A percentile compares a stretch with the other conserved stretches of the same genome.
phyloP scores from a whole-genome alignment of 139 green algal species.

The Picochlorum sp. region DNA sequence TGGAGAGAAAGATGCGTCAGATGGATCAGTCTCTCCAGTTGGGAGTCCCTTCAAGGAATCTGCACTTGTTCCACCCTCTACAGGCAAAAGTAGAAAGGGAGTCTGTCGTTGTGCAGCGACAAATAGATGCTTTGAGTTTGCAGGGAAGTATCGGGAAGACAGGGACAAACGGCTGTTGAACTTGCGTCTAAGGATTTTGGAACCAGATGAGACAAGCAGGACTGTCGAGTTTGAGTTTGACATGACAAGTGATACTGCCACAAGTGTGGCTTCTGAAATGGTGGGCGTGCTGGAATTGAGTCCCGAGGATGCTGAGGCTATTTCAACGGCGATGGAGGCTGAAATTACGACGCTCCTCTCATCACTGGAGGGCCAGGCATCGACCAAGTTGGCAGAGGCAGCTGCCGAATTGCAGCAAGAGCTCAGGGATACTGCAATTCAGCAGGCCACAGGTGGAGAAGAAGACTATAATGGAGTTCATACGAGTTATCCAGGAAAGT shows the following conservation, averaged over 20 bases:
- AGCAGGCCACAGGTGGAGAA: constrained; percentile 11
- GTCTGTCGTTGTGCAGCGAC: constrained; percentile 16
- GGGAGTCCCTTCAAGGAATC: constrained; percentile 12
- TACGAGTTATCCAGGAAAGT: constrained; percentile 2
- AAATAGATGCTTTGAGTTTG: constrained; percentile 45
- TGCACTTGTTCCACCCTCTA: constrained; percentile 4
- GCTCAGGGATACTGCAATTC: constrained; percentile 16
- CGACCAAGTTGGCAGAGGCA: constrained; percentile 1
- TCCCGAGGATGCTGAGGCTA: constrained; percentile 49
- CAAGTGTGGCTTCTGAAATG: constrained; percentile 88
- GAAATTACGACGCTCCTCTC: constrained; percentile 41
- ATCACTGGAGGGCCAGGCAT: constrained; percentile 35
- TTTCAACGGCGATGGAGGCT: constrained; percentile 32
- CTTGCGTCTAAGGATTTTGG: constrained; percentile 64
- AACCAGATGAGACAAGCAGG: constrained; percentile 52
- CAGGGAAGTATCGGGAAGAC: constrained; percentile 43
- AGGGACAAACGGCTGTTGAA: constrained; percentile 43
- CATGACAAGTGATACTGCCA: constrained; percentile 66
- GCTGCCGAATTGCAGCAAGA: constrained; percentile 13
- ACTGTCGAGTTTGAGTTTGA: constrained; percentile 96
- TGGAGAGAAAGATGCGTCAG: neutral
- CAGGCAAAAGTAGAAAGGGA: neutral
- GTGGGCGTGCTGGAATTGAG: constrained; percentile 80
- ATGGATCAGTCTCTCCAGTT: neutral
- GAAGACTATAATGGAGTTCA: neutral